These are phyloP conservation scores for Albifimbria verrucaria DNA, from an alignment of 2,329 filamentous ascomycete species.

Conservation along the genomic window DNA sequence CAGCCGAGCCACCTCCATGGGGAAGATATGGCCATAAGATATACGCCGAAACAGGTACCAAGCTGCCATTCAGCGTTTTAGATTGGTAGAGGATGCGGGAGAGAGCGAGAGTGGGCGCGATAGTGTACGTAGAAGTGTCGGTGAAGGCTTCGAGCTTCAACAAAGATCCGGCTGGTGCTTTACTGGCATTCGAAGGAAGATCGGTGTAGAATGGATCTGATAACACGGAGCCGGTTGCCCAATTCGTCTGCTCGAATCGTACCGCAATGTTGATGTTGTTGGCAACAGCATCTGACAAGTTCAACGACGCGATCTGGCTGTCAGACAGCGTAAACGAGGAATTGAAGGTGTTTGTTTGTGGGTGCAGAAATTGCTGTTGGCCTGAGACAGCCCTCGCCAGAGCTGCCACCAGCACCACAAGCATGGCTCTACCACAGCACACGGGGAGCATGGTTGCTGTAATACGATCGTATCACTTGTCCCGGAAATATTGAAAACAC, in stretches of 20 bases:
- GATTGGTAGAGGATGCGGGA: slow-evolving; percentile 48
- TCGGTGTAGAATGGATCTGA: slow-evolving; percentile 37
- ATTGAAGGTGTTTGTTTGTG: slow-evolving; percentile 20
- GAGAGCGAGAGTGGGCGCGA: slow-evolving; percentile 38
- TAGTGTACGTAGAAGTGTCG: slow-evolving; percentile 32
- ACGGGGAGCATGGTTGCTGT: too few relatives aligned
- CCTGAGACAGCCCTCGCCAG: too few relatives aligned
- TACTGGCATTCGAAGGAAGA: slow-evolving; percentile 17
- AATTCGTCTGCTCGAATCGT: slow-evolving; percentile 26
- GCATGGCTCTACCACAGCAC: too few relatives aligned
- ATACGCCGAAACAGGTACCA: slow-evolving; percentile 45
- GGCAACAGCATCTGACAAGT: slow-evolving; percentile 13
- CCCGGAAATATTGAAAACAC: too few relatives aligned
- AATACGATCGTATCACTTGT: too few relatives aligned
- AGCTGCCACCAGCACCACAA: neutral
- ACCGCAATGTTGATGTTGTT: slow-evolving; percentile 17
- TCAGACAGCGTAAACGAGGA: slow-evolving; percentile 22
- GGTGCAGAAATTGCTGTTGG: neutral
- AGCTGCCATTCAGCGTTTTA: slow-evolving; percentile 38
- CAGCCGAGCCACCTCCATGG: slow-evolving; percentile 5
- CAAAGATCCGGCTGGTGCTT: slow-evolving; percentile 29
- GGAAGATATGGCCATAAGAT: slow-evolving; percentile 44
- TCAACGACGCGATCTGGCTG: slow-evolving; percentile 18
- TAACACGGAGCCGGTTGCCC: slow-evolving; percentile 26
- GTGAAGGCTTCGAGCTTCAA: slow-evolving; percentile 37